Conservation (phyloP, 768 basidiomycete species). For the Pisolithus marmoratus region DNA sequence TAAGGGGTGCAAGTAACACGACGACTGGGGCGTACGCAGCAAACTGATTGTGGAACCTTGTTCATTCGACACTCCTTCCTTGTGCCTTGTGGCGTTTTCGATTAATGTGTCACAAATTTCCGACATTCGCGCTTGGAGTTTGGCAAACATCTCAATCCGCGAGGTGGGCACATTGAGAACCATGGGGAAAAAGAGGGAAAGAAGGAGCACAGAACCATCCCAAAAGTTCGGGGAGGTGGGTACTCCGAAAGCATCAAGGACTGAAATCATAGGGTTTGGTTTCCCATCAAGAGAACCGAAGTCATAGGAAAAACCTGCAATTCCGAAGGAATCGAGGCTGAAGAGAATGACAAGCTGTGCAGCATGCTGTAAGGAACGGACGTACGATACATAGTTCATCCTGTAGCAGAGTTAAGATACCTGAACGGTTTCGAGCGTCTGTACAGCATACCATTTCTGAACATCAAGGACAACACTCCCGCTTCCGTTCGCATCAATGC, state of each 20-base stretch:
- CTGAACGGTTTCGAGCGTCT: background rate
- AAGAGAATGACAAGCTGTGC: background rate
- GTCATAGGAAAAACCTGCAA: conserved; percentile 55
- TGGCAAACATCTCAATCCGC: conserved; percentile 24
- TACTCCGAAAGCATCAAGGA: conserved; percentile 32
- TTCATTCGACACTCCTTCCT: conserved; percentile 18
- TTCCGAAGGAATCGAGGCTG: conserved; percentile 50
- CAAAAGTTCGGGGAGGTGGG: conserved; percentile 21
- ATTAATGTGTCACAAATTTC: conserved; percentile 38
- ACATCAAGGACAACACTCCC: conserved; percentile 31
- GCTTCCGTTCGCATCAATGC: conserved; percentile 15
- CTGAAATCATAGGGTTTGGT: conserved; percentile 33
- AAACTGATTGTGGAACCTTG: conserved; percentile 21
- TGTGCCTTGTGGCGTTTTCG: conserved; percentile 28
- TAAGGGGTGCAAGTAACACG: conserved; percentile 11
- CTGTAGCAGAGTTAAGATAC: background rate
- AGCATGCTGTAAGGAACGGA: background rate
- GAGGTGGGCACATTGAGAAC: conserved; percentile 33
- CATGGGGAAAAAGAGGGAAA: conserved; percentile 28
- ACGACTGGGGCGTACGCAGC: conserved; percentile 11
- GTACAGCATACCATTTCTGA: conserved; percentile 23
- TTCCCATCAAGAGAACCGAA: conserved; percentile 50
- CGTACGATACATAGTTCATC: conserved; percentile 34
- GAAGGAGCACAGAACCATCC: conserved; percentile 30
- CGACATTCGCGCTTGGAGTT: conserved; percentile 30